phyloP scores from a whole-genome alignment of 371 early-diverging fungal species.

The Syncephalastrum contaminatum region DNA sequence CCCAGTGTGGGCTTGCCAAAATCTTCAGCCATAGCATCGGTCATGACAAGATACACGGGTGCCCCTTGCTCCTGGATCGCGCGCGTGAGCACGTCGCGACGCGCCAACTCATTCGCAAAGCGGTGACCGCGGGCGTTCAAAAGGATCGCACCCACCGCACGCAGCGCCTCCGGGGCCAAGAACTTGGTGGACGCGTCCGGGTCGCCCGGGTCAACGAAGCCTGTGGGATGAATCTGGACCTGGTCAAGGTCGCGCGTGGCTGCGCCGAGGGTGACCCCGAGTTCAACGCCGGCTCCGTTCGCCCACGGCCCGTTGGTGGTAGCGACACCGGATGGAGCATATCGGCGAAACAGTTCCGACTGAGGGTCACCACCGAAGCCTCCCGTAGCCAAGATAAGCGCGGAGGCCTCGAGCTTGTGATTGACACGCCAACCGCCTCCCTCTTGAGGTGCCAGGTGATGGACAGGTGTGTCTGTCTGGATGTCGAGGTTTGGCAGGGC shows the following conservation, averaged over 20 bases:
- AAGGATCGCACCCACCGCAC: slow-evolving; percentile 78
- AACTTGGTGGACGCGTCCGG: slow-evolving; percentile 63
- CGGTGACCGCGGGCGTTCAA: slow-evolving; percentile 66
- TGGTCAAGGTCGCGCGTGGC: slow-evolving; percentile 70
- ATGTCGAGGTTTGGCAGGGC: slow-evolving; percentile 44
- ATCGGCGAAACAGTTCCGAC: slow-evolving; percentile 32
- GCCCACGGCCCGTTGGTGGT: slow-evolving; percentile 87
- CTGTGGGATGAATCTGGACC: slow-evolving; percentile 86
- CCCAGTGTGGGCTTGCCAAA: slow-evolving; percentile 59
- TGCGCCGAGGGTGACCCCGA: slow-evolving; percentile 63
- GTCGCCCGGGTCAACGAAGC: slow-evolving; percentile 72
- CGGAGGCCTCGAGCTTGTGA: slow-evolving; percentile 18
- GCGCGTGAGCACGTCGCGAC: slow-evolving; percentile 58
- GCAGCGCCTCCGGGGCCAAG: slow-evolving; percentile 82
- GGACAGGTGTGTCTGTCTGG: slow-evolving; percentile 42
- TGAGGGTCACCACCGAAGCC: slow-evolving; percentile 35
- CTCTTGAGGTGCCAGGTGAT: slow-evolving; percentile 9
- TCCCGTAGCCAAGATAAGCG: slow-evolving; percentile 35
- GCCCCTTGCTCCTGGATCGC: slow-evolving; percentile 37
- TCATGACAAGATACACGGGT: slow-evolving; percentile 54
- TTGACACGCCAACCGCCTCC: slow-evolving; percentile 19
- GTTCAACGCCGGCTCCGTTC: slow-evolving; percentile 78
- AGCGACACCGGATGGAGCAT: slow-evolving; percentile 67
- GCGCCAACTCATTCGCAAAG: slow-evolving; percentile 72
- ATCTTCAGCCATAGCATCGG: slow-evolving; percentile 47